Percentiles rank a stretch among this genome's conserved stretches.
Evolutionary conservation across 2,329 filamentous ascomycete species (phyloP).

Genomic region (Neonectria sp.): DNA sequence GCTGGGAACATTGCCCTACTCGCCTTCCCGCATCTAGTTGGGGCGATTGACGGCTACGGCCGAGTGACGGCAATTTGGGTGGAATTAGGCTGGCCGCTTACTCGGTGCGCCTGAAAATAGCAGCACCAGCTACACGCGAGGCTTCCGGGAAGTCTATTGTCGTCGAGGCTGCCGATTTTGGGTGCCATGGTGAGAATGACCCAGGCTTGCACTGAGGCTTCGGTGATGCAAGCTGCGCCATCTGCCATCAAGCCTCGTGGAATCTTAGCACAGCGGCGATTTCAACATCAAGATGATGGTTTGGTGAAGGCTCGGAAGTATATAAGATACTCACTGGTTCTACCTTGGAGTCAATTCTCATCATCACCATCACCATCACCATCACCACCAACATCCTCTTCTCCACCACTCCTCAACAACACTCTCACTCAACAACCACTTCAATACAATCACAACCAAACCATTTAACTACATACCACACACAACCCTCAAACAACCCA

Average conservation of each 20-base stretch:
- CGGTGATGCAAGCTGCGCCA: conserved; percentile 1
- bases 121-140: neutral
- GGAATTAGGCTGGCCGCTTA: neutral
- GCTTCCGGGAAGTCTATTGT: neutral
- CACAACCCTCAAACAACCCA: conserved; percentile 10
- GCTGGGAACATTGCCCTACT: neutral
- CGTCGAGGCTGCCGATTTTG: neutral
- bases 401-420: neutral
- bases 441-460: neutral
- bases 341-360: neutral
- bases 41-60: neutral
- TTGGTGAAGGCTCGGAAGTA: neutral
- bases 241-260: neutral
- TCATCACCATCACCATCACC: neutral
- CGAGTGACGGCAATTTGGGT: neutral
- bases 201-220: neutral
- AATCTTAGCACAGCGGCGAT: neutral
- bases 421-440: neutral
- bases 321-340: neutral
- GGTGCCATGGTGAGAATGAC: neutral
- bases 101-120: neutral
- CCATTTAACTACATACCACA: neutral
- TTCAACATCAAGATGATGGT: neutral
- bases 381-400: neutral
- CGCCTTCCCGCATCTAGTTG: neutral